phyloP scores from a whole-genome alignment of 306 rosid species.

The Spatholobus suberectus region DNA sequence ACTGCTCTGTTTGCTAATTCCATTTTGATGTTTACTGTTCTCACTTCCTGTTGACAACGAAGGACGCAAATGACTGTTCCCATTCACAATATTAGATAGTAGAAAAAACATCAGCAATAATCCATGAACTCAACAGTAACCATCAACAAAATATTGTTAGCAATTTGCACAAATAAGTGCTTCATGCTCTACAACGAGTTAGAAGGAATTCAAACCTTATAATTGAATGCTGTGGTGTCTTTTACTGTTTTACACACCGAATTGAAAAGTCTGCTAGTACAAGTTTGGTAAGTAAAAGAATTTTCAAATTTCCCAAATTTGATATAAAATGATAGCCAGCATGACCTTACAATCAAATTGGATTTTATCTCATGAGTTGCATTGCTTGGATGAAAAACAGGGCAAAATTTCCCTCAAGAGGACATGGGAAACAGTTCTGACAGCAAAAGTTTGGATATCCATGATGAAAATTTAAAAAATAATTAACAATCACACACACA shows the following conservation, averaged over 20 bases:
- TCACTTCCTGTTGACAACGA: constrained; percentile 52
- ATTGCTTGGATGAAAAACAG: not conserved
- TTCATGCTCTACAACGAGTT: not conserved
- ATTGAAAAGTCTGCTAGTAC: not conserved
- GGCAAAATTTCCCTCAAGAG: not conserved
- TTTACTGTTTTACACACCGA: not conserved
- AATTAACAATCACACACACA: not conserved
- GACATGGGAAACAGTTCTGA: not conserved
- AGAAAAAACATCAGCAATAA: not conserved
- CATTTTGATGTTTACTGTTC: constrained; percentile 54
- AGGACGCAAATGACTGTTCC: constrained; percentile 26
- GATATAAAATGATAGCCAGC: not conserved
- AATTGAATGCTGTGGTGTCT: not conserved
- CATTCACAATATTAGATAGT: constrained; percentile 4
- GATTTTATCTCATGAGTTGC: not conserved
- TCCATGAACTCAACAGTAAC: constrained; percentile 4
- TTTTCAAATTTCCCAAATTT: not conserved
- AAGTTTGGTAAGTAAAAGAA: not conserved
- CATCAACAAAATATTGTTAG: constrained; percentile 5
- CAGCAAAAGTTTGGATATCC: not conserved
- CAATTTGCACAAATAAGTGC: not conserved
- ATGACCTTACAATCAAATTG: not conserved
- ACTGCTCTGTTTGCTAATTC: constrained; percentile 86
- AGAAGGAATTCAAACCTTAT: constrained; percentile 21
- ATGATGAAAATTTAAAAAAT: not conserved